These are phyloP conservation scores for Corymbia calophylla DNA, from an alignment of 441 rosid species.

Conservation along the genomic window DNA sequence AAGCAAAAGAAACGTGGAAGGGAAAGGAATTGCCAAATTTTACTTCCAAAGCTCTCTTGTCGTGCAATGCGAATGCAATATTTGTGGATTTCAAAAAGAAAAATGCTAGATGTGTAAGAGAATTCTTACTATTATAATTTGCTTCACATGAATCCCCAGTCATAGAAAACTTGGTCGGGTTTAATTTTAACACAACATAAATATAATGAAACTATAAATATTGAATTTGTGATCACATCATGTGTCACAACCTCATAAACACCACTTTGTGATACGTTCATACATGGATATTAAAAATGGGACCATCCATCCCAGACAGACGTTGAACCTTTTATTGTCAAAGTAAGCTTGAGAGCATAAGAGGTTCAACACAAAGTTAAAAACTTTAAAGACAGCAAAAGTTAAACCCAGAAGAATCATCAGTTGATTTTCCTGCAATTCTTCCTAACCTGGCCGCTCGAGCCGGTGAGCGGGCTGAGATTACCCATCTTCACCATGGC, in stretches of 20 bases:
- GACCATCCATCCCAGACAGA: not conserved
- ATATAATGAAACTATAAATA: not conserved
- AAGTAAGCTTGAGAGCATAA: not conserved
- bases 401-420: not conserved
- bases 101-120: not conserved
- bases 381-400: not conserved
- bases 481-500: constrained; percentile 34
- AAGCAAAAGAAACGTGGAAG: not conserved
- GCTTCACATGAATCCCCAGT: not conserved
- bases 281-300: not conserved
- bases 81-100: not conserved
- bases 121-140: not conserved
- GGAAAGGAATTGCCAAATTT: not conserved
- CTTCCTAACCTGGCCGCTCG: constrained; percentile 32
- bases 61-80: not conserved
- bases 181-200: not conserved
- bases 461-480: constrained; percentile 28
- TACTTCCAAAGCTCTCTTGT: not conserved
- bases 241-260: not conserved
- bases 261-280: not conserved
- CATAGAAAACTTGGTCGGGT: not conserved
- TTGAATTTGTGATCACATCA: not conserved
- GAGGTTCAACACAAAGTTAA: not conserved
- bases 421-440: constrained; percentile 26
- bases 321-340: not conserved